Evolutionary conservation across 106 monocot genomes (phyloP).

Genomic region (Iris macrosiphon): DNA sequence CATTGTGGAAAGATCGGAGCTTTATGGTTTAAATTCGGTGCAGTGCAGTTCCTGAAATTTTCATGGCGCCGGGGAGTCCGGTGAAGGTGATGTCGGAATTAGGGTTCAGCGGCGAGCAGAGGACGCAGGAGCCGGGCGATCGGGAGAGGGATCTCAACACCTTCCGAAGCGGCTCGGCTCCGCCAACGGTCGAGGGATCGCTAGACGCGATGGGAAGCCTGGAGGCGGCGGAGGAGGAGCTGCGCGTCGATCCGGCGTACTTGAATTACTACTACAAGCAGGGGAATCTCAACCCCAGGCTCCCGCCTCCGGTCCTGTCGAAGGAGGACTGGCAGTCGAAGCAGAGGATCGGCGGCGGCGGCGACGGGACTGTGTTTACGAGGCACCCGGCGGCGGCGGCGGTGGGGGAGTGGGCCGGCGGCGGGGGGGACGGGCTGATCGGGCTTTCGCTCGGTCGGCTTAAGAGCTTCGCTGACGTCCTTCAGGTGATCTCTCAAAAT

Average conservation of each 20-base stretch:
- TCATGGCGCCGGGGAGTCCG: too few species aligned
- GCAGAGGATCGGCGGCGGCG: constrained; percentile 51
- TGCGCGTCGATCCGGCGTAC: constrained; percentile 49
- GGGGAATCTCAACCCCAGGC: constrained; percentile 50
- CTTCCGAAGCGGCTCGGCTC: constrained; percentile 54
- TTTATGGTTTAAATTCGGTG: too few species aligned
- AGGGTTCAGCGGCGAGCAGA: constrained; percentile 25
- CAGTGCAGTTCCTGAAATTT: too few species aligned
- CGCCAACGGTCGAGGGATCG: constrained; percentile 38
- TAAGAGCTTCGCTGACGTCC: constrained; percentile 46
- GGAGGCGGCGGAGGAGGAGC: constrained; percentile 36
- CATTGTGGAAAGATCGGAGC: too few species aligned
- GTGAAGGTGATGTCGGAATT: too few species aligned
- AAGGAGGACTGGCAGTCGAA: constrained; percentile 70
- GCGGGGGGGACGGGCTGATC: constrained; percentile 23
- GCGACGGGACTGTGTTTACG: constrained; percentile 38
- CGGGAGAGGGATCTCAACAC: constrained; percentile 43
- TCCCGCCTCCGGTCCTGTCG: constrained; percentile 66
- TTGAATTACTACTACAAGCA: constrained; percentile 55
- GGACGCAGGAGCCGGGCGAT: constrained; percentile 22
- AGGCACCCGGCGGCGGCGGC: constrained; percentile 25
- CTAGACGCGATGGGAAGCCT: constrained; percentile 15
- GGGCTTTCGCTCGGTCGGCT: constrained; percentile 29
- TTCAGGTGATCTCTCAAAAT: constrained; percentile 34
- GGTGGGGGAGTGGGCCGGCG: too few species aligned